Evolutionary conservation across 441 rosid species (phyloP), one percentile per base, ranked within the genome.

Genomic region (Aquilaria agallochum): DNA sequence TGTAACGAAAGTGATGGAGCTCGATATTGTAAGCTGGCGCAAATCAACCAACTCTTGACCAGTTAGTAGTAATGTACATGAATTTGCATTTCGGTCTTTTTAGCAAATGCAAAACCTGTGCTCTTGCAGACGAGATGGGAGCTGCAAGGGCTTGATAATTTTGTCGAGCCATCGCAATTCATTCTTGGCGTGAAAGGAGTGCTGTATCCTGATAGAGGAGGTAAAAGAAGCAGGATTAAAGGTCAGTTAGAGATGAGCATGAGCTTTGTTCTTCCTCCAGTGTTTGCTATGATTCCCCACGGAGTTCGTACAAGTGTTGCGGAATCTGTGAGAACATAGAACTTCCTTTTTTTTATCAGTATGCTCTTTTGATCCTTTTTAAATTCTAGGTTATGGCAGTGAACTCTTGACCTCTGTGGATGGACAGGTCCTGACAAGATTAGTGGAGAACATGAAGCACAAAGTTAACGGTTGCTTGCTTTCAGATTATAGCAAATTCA

Each of bases 401-500:
- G 7, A 58, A 42, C 42, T 53, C 52, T 11, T 34, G 11, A 52
- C 31, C 32, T 46, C 15, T 46, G 12, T 11, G 55, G 56, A 60
- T 32, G 53, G 53, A 55, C 80, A 94, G 98, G 81, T 84, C 60
- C 68, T 94, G 62, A 83, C 74, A 27, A 72, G 76, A 70, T 63
- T 91, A 81, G 82, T 84, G 62, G 82, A 83, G 66, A 88, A 83
- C 81, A 85, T 94, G 96, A 89, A 91, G 83, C 74, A 71, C 40
- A 87, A 84, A 75, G 99, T 89, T 46, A 89, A 87, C 34, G 74
- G 80, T 4, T 85, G 92, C 80, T 82, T 95, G 81, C 88, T 94
- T 13, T 82, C 89, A 7, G 97, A 94, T 68, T 94, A 89, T 64
- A 77, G 79, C 61, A 66, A 74, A 59, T 94, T 94, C 87, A 85